phyloP scores from a whole-genome alignment of 768 basidiomycete species.

The Tylopilus felleus region DNA sequence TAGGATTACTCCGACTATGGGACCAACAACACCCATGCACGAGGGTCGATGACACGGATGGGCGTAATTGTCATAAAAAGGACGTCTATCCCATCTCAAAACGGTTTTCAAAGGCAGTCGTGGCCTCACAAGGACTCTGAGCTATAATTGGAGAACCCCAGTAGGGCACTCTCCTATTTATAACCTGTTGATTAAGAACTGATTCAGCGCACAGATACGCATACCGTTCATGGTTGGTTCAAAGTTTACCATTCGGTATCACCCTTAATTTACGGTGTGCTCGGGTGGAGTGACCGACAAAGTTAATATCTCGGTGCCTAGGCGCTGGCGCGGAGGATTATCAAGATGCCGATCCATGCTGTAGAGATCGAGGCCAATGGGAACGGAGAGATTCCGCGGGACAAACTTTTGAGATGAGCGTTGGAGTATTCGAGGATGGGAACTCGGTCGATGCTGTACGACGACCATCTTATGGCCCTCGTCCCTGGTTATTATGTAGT shows the following conservation, averaged over 20 bases:
- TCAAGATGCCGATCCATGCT: background rate
- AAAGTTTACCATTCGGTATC: background rate
- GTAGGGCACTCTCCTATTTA: background rate
- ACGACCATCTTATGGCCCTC: too few relatives aligned
- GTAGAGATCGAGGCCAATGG: background rate
- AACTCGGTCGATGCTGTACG: constrained; percentile 1
- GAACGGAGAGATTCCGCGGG: background rate
- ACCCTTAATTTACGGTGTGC: constrained; percentile 1
- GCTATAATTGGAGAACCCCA: too few relatives aligned
- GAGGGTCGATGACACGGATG: too few relatives aligned
- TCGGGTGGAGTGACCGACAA: background rate
- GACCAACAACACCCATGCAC: too few relatives aligned
- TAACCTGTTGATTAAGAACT: background rate
- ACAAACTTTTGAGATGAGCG: background rate
- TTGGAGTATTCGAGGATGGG: background rate
- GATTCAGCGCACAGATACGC: background rate
- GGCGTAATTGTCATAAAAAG: too few relatives aligned
- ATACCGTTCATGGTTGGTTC: background rate
- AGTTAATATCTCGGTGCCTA: constrained; percentile 11
- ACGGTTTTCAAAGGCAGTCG: too few relatives aligned
- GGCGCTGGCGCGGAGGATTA: background rate
- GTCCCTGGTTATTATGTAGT: background rate
- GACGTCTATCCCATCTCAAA: too few relatives aligned
- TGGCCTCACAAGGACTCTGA: too few relatives aligned
- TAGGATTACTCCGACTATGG: too few relatives aligned